Base-by-base conservation (phyloP, 495 filamentous ascomycete genomes). In the Physcia stellaris region DNA sequence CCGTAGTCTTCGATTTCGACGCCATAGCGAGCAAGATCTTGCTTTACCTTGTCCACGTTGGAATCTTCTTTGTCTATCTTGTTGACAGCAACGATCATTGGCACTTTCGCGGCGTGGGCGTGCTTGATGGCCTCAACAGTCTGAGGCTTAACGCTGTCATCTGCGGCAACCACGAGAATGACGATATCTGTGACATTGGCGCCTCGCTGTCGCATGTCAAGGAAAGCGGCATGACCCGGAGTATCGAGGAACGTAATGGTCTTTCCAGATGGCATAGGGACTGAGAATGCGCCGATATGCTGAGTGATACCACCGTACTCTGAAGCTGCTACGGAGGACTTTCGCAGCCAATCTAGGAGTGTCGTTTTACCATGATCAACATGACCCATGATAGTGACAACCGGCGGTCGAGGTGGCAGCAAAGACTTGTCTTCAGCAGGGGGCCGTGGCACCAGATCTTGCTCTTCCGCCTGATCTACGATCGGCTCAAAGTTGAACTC, bases 301-400 rank as follows among this genome's bases (percentile, higher is more conserved):
- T 99, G 92, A 0, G 92, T 99, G 49, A 99, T 99, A 27, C 92
- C 92, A 41, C 92, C 92, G 49, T 94, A 85, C 54, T 99, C 92
- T 32, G 79, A 73, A 2, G 80, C 83, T 15, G 78, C 92, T 23
- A 96, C 77, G 1, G 86, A 93, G 4, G 86, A 88, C 47, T 94
- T 87, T 10, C 92, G 85, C 22, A 99, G 67, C 63, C 77, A 96
- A 47, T 99, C 92, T 6, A 99, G 66, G 22, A 99, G 73, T 1
- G 92, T 96, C 0, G 92, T 99, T 64, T 99, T 99, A 21, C 92
- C 92, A 56, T 99, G 92, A 54, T 99, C 92, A 48, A 99, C 92
- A 47, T 99, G 92, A 5, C 92, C 92, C 92, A 99, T 99, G 54
- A 99, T 96, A 11, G 92, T 99, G 28, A 99, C 90, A 11, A 99